Percentiles rank a stretch among this genome's conserved stretches.
Evolutionary conservation across 2,329 filamentous ascomycete genomes (phyloP).

Genomic region (Tolypocladium cylindrosporum): DNA sequence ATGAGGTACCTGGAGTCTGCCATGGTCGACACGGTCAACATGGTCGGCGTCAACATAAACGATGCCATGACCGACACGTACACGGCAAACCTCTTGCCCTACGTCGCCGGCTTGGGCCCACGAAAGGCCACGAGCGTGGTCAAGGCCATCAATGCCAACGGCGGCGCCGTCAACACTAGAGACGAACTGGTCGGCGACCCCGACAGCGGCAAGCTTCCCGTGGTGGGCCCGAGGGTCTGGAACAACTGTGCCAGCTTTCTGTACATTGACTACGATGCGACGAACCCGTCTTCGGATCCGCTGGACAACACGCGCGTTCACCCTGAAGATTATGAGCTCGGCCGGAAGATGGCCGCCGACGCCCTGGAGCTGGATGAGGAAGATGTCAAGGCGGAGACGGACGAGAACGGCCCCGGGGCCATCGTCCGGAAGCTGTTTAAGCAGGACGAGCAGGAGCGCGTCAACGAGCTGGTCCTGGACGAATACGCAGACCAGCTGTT

Average conservation of each 20-base stretch:
- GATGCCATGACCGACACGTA: conserved; percentile 76
- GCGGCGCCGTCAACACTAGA: conserved; percentile 72
- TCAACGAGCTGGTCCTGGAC: conserved; percentile 92
- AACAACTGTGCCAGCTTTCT: conserved; percentile 96
- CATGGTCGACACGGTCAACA: conserved; percentile 97
- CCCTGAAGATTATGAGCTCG: conserved; percentile 95
- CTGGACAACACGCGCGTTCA: conserved; percentile 96
- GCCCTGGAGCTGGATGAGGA: conserved; percentile 94
- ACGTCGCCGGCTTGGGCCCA: conserved; percentile 82
- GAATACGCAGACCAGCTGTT: conserved; percentile 95
- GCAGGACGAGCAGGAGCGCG: conserved; percentile 85
- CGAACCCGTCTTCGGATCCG: conserved; percentile 75
- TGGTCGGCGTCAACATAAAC: conserved; percentile 91
- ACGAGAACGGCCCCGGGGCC: conserved; percentile 80
- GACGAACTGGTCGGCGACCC: conserved; percentile 84
- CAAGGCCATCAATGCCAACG: conserved; percentile 82
- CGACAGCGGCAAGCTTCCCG: conserved; percentile 64
- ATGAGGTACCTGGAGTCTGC: conserved; percentile 83
- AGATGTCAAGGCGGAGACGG: conserved; percentile 88
- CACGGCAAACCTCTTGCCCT: conserved; percentile 80
- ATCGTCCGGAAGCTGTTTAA: conserved; percentile 93
- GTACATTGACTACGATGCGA: conserved; percentile 78
- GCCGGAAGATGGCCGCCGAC: conserved; percentile 96
- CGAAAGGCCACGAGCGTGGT: conserved; percentile 70
- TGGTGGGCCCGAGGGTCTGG: conserved; percentile 85